These are phyloP conservation scores for Kurtzmaniella quercitrusa DNA, from an alignment of 1,139 yeast genomes.

Conservation along the genomic window DNA sequence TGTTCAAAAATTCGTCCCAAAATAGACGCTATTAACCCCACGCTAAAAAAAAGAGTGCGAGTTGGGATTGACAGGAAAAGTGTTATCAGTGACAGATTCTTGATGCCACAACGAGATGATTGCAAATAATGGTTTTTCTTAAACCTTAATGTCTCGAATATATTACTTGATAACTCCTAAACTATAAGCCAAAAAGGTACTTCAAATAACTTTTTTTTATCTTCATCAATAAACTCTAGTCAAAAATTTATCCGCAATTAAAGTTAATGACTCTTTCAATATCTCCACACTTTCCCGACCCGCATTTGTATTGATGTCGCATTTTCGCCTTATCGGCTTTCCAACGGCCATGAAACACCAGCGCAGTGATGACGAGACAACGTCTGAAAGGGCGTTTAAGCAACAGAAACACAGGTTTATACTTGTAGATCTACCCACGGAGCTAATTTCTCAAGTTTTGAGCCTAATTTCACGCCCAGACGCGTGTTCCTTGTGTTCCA, in stretches of 20 bases:
- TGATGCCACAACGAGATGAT: too few species aligned
- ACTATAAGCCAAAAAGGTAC: too few species aligned
- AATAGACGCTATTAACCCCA: too few species aligned
- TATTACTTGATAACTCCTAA: too few species aligned
- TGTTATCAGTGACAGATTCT: too few species aligned
- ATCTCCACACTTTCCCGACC: slow-evolving; percentile 1
- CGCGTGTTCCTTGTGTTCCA: slow-evolving; percentile 20
- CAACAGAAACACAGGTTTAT: neutral
- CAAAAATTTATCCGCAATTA: too few species aligned
- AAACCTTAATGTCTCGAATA: too few species aligned
- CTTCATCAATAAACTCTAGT: slow-evolving; percentile 3
- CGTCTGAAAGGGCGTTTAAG: neutral
- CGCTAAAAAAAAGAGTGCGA: too few species aligned
- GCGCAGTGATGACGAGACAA: neutral
- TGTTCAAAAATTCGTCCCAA: too few species aligned
- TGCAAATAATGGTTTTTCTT: too few species aligned
- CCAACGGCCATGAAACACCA: slow-evolving; percentile 1
- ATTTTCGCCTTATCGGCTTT: slow-evolving; percentile 7
- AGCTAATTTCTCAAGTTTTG: slow-evolving; percentile 23
- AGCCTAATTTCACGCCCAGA: slow-evolving; percentile 17
- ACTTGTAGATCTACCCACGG: slow-evolving; percentile 22
- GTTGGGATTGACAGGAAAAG: too few species aligned
- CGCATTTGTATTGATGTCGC: slow-evolving; percentile 1
- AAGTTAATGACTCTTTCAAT: neutral
- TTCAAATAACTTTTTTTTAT: too few species aligned